Evolutionary conservation across 164 flowering plant genomes (phyloP).

Genomic region (Vitis vinifera): DNA sequence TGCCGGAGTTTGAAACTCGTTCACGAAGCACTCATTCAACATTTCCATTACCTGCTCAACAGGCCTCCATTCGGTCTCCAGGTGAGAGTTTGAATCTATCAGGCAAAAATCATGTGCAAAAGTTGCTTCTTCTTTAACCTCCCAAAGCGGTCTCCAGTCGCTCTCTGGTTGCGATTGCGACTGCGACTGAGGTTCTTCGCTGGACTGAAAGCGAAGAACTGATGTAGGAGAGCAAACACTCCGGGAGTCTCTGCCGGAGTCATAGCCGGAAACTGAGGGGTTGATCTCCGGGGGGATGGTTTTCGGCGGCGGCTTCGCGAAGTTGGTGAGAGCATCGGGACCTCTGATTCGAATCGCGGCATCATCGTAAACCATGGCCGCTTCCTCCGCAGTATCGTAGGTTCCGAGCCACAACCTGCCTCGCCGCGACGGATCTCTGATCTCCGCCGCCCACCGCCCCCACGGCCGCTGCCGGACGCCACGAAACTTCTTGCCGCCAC

Average conservation of each 20-base stretch:
- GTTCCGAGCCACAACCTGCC: slow-evolving; percentile 42
- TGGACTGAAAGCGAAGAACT: slow-evolving; percentile 33
- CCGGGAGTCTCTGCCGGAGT: slow-evolving; percentile 25
- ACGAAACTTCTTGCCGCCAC: slow-evolving; percentile 16
- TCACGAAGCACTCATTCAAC: too few relatives aligned
- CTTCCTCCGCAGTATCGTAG: slow-evolving; percentile 44
- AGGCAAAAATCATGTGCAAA: background rate
- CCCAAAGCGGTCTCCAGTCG: background rate
- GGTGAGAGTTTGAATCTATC: slow-evolving; percentile 4
- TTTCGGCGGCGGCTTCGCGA: slow-evolving; percentile 11
- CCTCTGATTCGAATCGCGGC: slow-evolving; percentile 39
- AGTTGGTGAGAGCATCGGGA: slow-evolving; percentile 32
- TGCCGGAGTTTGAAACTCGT: slow-evolving; percentile 11
- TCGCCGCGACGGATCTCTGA: slow-evolving; percentile 31
- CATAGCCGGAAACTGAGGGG: slow-evolving; percentile 18
- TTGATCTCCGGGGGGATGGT: background rate
- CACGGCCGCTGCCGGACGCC: slow-evolving; percentile 45
- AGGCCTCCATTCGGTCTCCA: too few relatives aligned
- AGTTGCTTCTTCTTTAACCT: background rate
- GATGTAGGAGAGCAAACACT: slow-evolving; percentile 38
- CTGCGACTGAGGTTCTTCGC: slow-evolving; percentile 19
- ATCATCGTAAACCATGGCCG: slow-evolving; percentile 38
- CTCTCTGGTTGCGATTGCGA: background rate
- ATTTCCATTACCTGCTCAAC: too few relatives aligned
- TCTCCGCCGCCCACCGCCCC: slow-evolving; percentile 55